A percentile compares a stretch with the other conserved stretches of the same genome.
Conservation (phyloP, 1,284 basidiomycete species). For the Exsudoporus floridanus region DNA sequence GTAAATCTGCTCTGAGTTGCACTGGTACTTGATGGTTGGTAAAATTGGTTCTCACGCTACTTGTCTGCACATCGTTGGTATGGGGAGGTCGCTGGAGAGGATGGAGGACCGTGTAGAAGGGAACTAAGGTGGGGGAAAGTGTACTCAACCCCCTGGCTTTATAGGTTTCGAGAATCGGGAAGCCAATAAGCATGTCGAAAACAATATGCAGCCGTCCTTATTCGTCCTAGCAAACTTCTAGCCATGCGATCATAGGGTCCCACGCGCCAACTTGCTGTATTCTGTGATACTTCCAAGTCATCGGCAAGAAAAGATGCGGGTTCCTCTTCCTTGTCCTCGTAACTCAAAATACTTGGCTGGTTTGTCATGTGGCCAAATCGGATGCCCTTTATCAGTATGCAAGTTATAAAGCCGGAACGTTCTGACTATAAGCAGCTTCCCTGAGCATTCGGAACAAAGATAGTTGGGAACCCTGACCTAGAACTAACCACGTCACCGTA, state of each 20-base stretch:
- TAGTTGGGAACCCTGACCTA: constrained; percentile 26
- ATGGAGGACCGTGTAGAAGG: constrained; percentile 5
- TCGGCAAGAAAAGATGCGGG: constrained; percentile 19
- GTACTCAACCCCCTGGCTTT: constrained; percentile 20
- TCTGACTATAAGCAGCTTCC: constrained; percentile 28
- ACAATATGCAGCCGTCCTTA: constrained; percentile 32
- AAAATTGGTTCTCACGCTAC: constrained; percentile 46
- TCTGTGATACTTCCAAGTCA: constrained; percentile 17
- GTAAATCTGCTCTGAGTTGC: constrained; percentile 18
- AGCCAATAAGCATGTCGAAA: constrained; percentile 29
- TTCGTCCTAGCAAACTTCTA: constrained; percentile 26
- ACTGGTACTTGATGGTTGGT: background rate
- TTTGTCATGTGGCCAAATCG: constrained; percentile 36
- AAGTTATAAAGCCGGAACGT: constrained; percentile 11
- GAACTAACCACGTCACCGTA: constrained; percentile 16
- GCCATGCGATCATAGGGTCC: constrained; percentile 25
- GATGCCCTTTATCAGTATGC: constrained; percentile 32
- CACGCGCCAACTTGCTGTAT: constrained; percentile 33
- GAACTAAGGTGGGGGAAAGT: constrained; percentile 14
- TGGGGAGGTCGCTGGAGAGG: constrained; percentile 1
- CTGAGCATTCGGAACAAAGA: constrained; percentile 30
- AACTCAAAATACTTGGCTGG: constrained; percentile 21
- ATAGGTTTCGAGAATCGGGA: constrained; percentile 28
- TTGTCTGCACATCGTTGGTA: constrained; percentile 50
- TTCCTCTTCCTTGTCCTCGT: constrained; percentile 15